Evolutionary conservation across 108 stramenopile genomes (phyloP).

Genomic region (Ochromonas danica): DNA sequence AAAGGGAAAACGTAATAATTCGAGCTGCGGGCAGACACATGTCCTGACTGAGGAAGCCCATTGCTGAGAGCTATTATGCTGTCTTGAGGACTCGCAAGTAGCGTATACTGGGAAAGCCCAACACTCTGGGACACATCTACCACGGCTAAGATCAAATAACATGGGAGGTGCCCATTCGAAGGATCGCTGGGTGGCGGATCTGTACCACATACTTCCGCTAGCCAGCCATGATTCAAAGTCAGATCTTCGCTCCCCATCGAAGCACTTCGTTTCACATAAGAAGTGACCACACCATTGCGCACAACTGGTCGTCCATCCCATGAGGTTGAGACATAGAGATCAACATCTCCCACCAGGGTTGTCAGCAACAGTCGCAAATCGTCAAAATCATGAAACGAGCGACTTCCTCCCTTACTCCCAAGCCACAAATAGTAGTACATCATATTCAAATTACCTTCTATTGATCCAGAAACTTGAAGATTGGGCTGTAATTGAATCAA

Average conservation of each 20-base stretch:
- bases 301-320: constrained; percentile 13
- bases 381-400: too few relatives aligned
- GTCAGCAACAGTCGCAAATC: neutral
- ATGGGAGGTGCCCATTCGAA: neutral
- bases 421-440: too few relatives aligned
- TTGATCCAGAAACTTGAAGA: too few relatives aligned
- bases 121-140: neutral
- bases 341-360: constrained; percentile 2
- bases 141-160: constrained; percentile 29
- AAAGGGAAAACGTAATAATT: constrained; percentile 2
- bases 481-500: too few relatives aligned
- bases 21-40: neutral
- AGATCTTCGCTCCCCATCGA: constrained; percentile 1
- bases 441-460: too few relatives aligned
- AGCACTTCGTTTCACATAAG: neutral
- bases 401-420: too few relatives aligned
- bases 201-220: neutral
- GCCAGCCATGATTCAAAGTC: neutral
- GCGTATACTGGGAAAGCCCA: neutral
- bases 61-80: neutral
- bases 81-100: neutral
- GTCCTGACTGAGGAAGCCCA: neutral
- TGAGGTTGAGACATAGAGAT: neutral
- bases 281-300: neutral
- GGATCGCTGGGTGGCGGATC: too few relatives aligned